Evolutionary conservation across 2,329 filamentous ascomycete genomes (phyloP), one percentile per base, ranked within the genome.

Genomic region (Microdochium trichocladiopsis): DNA sequence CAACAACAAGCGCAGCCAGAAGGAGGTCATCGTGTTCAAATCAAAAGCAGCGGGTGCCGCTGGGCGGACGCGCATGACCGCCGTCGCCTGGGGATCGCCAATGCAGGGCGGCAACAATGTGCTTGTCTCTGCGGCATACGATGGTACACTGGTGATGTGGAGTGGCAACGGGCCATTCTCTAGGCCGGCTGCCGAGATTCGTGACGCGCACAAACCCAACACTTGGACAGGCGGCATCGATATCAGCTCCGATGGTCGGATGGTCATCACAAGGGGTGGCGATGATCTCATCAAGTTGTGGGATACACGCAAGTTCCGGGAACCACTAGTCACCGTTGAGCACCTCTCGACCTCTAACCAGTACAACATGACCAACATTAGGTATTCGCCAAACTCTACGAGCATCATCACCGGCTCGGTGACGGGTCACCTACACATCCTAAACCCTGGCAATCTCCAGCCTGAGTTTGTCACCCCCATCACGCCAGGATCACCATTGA

Each of bases 231-330:
- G 91, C 51, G 92, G 93, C 3, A 72, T 99, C 45, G 92, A 95
- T 63, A 87, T 99, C 61, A 97, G 93, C 59, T 76, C 85, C 0
- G 94, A 97, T 66, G 94, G 94, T 10, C 82, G 93, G 53, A 86
- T 96, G 73, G 83, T 97, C 2, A 87, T 96, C 8, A 96, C 91
- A 1, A 80, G 91, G 59, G 94, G 94, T 52, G 93, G 92, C 50
- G 94, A 99, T 69, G 84, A 95, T 64, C 80, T 88, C 2, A 93
- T 99, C 69, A 97, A 97, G 72, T 78, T 96, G 2, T 99, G 94
- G 94, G 94, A 99, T 66, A 95, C 87, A 2, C 84, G 94, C 53
- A 97, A 96, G 64, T 95, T 99, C 76, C 97, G 94, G 66, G 78
- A 87, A 53, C 90, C 94, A 3, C 79, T 99, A 14, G 89, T 90